Evolutionary conservation across 75 land plant genomes (phyloP).

Genomic region (Gnetum montanum): DNA sequence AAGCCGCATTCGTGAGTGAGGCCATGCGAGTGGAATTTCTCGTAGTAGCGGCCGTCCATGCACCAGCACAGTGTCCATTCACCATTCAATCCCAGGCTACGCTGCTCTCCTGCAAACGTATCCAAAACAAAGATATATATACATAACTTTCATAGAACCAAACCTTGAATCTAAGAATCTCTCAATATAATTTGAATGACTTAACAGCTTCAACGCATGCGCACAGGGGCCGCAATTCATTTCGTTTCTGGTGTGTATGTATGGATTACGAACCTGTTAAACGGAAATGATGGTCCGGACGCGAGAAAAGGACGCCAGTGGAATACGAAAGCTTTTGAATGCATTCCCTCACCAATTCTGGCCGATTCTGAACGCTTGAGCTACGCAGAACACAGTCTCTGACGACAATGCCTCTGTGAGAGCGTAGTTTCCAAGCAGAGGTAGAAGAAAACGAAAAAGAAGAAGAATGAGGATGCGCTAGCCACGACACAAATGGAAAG

Average conservation of each 20-base stretch:
- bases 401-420: too few species aligned
- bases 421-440: too few species aligned
- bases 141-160: neutral
- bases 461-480: too few species aligned
- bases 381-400: too few species aligned
- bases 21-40: constrained; percentile 23
- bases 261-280: neutral
- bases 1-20: constrained; percentile 31
- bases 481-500: too few species aligned
- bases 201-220: neutral
- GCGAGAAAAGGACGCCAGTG: neutral
- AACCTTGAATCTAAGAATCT: neutral
- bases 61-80: constrained; percentile 30
- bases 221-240: neutral
- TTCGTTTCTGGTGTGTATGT: neutral
- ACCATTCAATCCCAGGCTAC: constrained; percentile 29
- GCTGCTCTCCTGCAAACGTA: constrained; percentile 25
- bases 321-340: constrained; percentile 1
- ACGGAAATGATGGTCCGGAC: neutral
- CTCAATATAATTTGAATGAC: neutral
- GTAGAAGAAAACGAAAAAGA: too few species aligned
- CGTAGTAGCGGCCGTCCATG: constrained; percentile 33
- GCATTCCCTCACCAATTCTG: constrained; percentile 4
- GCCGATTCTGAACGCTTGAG: too few species aligned
- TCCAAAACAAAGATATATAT: neutral